These are phyloP conservation scores for Botrytis sinoallii DNA, from an alignment of 2,329 filamentous ascomycete genomes.

Conservation along the genomic window DNA sequence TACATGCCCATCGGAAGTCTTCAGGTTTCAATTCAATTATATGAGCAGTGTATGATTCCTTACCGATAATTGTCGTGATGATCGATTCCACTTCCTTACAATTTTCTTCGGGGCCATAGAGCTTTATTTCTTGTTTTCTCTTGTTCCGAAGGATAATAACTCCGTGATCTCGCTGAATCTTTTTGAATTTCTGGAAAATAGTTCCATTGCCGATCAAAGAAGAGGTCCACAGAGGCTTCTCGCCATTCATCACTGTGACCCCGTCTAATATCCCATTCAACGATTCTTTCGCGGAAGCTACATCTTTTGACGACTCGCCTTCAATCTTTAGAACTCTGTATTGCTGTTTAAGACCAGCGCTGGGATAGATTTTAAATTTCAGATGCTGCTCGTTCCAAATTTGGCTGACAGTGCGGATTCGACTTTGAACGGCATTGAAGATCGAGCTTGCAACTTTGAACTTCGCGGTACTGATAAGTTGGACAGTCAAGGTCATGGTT, in stretches of 20 bases:
- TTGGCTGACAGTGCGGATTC: constrained; percentile 31
- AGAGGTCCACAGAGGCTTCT: constrained; percentile 38
- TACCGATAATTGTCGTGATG: constrained; percentile 31
- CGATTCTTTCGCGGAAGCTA: constrained; percentile 38
- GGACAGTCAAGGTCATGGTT: constrained; percentile 39
- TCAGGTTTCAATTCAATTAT: constrained; percentile 35
- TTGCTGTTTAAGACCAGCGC: constrained; percentile 25
- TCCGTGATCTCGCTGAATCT: background rate
- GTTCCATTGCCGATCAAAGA: constrained; percentile 25
- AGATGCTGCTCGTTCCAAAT: constrained; percentile 39
- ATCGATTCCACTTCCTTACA: constrained; percentile 22
- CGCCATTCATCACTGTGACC: constrained; percentile 32
- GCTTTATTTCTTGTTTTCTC: background rate
- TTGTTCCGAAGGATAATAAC: constrained; percentile 2
- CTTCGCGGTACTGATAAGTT: constrained; percentile 40
- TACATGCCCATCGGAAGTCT: background rate
- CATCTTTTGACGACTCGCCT: constrained; percentile 35
- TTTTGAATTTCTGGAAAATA: background rate
- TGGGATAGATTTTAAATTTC: constrained; percentile 34
- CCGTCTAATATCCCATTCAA: constrained; percentile 40
- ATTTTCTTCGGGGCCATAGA: background rate
- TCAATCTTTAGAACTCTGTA: constrained; percentile 42
- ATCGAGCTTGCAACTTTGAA: constrained; percentile 41
- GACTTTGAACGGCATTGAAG: constrained; percentile 36
- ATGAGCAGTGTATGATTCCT: constrained; percentile 21